A percentile compares a stretch with the other conserved stretches of the same genome.
Conservation (phyloP, 805 yeast species). For the Starmerella powellii region DNA sequence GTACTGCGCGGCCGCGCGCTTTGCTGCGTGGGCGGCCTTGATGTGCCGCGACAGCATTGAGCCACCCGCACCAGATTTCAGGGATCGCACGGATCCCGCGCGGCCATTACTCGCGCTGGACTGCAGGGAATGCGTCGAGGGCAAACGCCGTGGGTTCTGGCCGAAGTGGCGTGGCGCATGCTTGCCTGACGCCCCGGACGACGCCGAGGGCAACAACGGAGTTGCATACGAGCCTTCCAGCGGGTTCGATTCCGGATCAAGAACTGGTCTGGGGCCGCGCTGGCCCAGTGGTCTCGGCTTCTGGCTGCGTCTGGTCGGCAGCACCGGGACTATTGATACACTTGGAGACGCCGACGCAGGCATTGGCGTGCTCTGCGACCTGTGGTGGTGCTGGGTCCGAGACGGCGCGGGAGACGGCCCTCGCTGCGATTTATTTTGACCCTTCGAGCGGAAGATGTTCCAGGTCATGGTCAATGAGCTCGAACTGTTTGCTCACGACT, state of each 20-base stretch:
- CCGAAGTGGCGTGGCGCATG: background rate
- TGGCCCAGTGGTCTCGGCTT: background rate
- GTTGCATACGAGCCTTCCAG: background rate
- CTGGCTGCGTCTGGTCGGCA: background rate
- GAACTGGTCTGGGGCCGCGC: background rate
- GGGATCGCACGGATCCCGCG: conserved; percentile 8
- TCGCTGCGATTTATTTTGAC: background rate
- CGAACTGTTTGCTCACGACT: too few species aligned
- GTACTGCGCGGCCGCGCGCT: conserved; percentile 13
- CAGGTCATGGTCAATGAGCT: conserved; percentile 5
- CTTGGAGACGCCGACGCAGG: background rate
- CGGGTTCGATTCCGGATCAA: conserved; percentile 8
- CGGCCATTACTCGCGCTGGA: background rate
- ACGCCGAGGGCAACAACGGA: background rate
- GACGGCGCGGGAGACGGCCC: background rate
- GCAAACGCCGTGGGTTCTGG: background rate
- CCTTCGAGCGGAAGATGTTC: conserved; percentile 4
- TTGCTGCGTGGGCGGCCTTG: conserved; percentile 17
- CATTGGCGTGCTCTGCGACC: background rate
- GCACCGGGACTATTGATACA: background rate
- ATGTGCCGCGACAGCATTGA: conserved; percentile 7
- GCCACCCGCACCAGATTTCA: conserved; percentile 5
- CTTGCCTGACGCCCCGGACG: background rate
- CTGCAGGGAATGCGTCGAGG: conserved; percentile 4
- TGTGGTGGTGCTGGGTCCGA: background rate